Evolutionary conservation across 106 monocot species (phyloP).

Genomic region (Dactylorhiza incarnata): DNA sequence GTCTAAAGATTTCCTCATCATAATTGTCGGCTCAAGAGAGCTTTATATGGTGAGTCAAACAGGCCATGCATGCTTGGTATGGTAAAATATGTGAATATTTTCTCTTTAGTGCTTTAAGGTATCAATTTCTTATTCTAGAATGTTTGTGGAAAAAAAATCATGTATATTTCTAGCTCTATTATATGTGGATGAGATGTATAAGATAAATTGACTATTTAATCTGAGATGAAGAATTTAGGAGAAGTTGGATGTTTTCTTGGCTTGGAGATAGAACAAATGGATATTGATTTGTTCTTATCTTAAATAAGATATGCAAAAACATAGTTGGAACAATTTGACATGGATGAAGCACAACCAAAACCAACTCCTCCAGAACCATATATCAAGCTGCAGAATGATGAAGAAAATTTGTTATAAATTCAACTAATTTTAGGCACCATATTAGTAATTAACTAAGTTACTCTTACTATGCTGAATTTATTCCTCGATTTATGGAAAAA

Average conservation of each 20-base stretch:
- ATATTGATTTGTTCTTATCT: neutral
- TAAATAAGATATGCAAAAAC: neutral
- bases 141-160: neutral
- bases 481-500: neutral
- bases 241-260: neutral
- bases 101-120: neutral
- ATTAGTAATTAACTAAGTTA: neutral
- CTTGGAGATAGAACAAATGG: neutral
- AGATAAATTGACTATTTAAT: neutral
- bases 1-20: neutral
- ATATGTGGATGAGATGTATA: neutral
- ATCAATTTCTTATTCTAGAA: neutral
- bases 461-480: neutral
- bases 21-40: neutral
- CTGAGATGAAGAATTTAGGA: constrained; percentile 4
- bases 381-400: neutral
- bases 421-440: neutral
- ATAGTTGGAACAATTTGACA: neutral
- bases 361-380: neutral
- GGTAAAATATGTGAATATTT: neutral
- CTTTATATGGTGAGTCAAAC: neutral
- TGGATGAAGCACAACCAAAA: neutral
- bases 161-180: neutral
- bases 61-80: neutral
- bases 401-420: neutral